Evolutionary conservation across 495 filamentous ascomycete species (phyloP).

Genomic region (Penicillium subrubescens): DNA sequence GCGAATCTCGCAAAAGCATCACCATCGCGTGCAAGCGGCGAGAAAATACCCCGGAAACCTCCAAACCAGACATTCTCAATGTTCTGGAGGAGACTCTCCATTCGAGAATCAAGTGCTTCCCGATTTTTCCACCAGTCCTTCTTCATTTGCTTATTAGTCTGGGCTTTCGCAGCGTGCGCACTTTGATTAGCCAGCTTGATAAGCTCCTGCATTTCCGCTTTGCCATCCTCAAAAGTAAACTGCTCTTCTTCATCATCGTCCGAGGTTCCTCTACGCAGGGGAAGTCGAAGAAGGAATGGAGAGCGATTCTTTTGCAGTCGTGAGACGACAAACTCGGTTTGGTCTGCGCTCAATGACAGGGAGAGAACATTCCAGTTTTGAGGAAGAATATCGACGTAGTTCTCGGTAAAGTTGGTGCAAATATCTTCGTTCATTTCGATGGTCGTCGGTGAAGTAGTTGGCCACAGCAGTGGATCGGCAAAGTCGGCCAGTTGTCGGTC

Average conservation of each 20-base stretch:
- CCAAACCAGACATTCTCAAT: constrained; percentile 95
- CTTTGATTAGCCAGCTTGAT: constrained; percentile 77
- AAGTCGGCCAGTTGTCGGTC: constrained; percentile 45
- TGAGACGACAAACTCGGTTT: constrained; percentile 79
- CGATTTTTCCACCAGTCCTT: constrained; percentile 87
- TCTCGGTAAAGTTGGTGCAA: constrained; percentile 37
- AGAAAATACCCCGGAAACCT: constrained; percentile 90
- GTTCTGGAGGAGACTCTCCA: constrained; percentile 77
- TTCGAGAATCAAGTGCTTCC: constrained; percentile 72
- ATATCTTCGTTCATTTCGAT: constrained; percentile 29
- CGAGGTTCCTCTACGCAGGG: constrained; percentile 76
- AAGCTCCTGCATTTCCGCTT: constrained; percentile 77
- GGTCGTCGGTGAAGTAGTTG: constrained; percentile 21
- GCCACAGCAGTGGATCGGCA: constrained; percentile 47
- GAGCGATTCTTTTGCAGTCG: constrained; percentile 69
- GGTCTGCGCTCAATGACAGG: constrained; percentile 75
- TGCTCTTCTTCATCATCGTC: constrained; percentile 81
- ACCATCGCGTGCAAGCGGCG: constrained; percentile 60
- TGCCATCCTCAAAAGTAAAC: constrained; percentile 80
- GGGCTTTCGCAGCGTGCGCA: constrained; percentile 69
- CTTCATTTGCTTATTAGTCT: constrained; percentile 63
- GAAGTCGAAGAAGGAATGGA: constrained; percentile 84
- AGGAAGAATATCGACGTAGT: constrained; percentile 69
- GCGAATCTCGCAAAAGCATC: constrained; percentile 73
- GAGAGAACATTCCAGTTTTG: constrained; percentile 82